A percentile compares a stretch with the other conserved stretches of the same genome.
phyloP scores from a whole-genome alignment of 345 rosid genomes.

The Turritis glabra region DNA sequence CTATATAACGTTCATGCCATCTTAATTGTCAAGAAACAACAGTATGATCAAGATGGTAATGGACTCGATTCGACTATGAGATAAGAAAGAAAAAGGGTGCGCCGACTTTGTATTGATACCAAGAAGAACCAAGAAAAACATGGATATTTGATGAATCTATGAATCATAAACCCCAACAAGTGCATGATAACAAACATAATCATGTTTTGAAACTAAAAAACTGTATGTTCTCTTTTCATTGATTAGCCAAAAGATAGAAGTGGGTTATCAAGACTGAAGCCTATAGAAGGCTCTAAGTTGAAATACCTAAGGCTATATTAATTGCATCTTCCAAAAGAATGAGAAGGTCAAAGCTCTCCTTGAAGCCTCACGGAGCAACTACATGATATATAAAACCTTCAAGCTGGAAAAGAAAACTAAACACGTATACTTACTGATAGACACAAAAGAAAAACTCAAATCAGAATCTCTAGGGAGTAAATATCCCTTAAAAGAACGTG shows the following conservation, averaged over 20 bases:
- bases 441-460: not conserved
- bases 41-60: too few species aligned
- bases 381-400: not conserved
- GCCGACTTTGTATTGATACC: not conserved
- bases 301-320: too few species aligned
- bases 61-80: not conserved
- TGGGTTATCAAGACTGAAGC: not conserved
- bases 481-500: not conserved
- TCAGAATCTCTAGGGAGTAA: not conserved
- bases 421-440: not conserved
- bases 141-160: not conserved
- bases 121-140: not conserved
- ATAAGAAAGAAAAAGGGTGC: not conserved
- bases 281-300: not conserved
- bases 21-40: not conserved
- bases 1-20: not conserved
- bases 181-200: not conserved
- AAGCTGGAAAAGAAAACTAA: not conserved
- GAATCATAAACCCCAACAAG: not conserved
- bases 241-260: not conserved
- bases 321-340: not conserved
- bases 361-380: not conserved
- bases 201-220: not conserved
- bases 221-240: not conserved
- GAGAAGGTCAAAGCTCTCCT: not conserved